Evolutionary conservation across 129 eudicot genomes (phyloP).

Genomic region (Lonicera japonica): DNA sequence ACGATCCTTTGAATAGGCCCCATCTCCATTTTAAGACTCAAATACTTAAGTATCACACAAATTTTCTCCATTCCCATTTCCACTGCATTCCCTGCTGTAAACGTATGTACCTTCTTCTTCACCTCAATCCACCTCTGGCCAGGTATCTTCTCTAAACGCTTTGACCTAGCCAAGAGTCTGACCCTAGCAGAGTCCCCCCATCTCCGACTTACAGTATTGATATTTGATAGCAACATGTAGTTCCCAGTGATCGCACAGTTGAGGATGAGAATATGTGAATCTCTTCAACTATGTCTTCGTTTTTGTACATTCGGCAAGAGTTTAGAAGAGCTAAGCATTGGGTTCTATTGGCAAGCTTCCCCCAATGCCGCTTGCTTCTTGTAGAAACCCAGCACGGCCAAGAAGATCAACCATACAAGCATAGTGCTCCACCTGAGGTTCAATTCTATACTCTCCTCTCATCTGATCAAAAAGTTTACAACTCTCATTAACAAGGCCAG

Average conservation of each 20-base stretch:
- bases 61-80: slow-evolving; percentile 38
- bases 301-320: slow-evolving; percentile 54
- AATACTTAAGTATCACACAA: slow-evolving; percentile 18
- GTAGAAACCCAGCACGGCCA: slow-evolving; percentile 67
- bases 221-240: slow-evolving; percentile 64
- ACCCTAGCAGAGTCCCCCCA: slow-evolving; percentile 77
- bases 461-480: slow-evolving; percentile 40
- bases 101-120: slow-evolving; percentile 43
- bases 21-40: slow-evolving; percentile 45
- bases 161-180: slow-evolving; percentile 50
- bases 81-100: slow-evolving; percentile 40
- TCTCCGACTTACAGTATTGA: slow-evolving; percentile 58
- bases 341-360: slow-evolving; percentile 65
- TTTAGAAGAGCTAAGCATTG: slow-evolving; percentile 59
- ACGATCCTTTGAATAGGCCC: slow-evolving; percentile 11
- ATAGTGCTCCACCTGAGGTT: slow-evolving; percentile 61
- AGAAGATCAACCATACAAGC: slow-evolving; percentile 76
- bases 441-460: slow-evolving; percentile 40
- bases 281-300: slow-evolving; percentile 38
- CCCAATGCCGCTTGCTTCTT: slow-evolving; percentile 50
- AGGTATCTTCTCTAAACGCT: slow-evolving; percentile 55
- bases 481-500: slow-evolving; percentile 61
- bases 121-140: slow-evolving; percentile 83
- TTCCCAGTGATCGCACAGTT: slow-evolving; percentile 38
- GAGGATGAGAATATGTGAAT: slow-evolving; percentile 26